A percentile compares a stretch with the other conserved stretches of the same genome.
Conservation (phyloP, 257 asterid genomes). For the Coffea eugenioides region DNA sequence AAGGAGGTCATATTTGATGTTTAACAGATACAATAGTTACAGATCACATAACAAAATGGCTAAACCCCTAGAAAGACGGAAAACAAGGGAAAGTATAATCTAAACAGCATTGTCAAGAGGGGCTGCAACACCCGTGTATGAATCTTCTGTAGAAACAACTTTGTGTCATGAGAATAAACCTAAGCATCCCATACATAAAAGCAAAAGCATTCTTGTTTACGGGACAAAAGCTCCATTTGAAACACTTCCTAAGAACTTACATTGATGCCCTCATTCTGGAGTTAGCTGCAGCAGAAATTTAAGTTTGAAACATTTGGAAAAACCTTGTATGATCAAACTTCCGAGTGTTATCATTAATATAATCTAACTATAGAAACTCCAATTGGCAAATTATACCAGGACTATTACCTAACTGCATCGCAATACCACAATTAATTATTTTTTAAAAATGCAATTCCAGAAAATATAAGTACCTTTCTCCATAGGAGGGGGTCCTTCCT, state of each 20-base stretch:
- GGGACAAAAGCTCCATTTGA: background rate
- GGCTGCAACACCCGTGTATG: background rate
- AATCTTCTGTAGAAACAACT: background rate
- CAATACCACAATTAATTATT: background rate
- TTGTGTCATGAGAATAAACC: background rate
- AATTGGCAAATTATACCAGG: background rate
- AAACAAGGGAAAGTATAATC: background rate
- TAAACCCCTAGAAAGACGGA: background rate
- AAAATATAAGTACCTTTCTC: conserved; percentile 59
- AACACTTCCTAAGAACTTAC: background rate
- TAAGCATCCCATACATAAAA: background rate
- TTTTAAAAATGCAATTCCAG: background rate
- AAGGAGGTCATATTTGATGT: background rate
- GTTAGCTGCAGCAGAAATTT: background rate
- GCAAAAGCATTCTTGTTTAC: background rate
- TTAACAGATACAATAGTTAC: background rate
- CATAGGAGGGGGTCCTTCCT: conserved; percentile 70
- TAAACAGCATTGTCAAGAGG: background rate
- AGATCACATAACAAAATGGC: background rate
- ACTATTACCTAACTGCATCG: background rate
- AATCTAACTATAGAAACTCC: background rate
- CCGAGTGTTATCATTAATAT: background rate
- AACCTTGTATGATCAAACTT: background rate
- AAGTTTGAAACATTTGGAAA: background rate
- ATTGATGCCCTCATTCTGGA: background rate